phyloP scores from a whole-genome alignment of 1,139 yeast species.

The Eremothecium gossypii region DNA sequence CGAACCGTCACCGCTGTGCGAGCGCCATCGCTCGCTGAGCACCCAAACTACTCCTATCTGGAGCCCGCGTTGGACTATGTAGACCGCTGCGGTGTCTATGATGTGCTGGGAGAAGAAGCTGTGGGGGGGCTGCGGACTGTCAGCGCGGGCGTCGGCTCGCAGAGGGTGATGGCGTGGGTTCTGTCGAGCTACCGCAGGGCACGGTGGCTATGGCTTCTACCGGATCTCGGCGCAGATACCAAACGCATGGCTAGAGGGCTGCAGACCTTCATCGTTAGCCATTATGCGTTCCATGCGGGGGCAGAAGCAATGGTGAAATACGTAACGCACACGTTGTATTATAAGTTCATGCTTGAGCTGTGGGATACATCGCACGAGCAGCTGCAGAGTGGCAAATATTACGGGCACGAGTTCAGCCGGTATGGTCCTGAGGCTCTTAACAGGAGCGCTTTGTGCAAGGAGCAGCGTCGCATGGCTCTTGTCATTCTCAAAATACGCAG shows the following conservation, averaged over 20 bases:
- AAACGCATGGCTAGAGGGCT: slow-evolving; percentile 10
- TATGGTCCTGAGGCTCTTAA: background rate
- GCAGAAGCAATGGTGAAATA: slow-evolving; percentile 4
- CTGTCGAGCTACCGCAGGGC: slow-evolving; percentile 12
- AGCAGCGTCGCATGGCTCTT: background rate
- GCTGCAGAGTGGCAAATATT: background rate
- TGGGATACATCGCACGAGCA: background rate
- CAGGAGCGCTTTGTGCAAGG: background rate
- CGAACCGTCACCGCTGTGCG: too few species aligned
- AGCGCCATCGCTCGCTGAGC: background rate
- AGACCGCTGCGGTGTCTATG: too few species aligned
- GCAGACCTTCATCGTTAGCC: slow-evolving; percentile 15
- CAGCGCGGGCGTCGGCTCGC: slow-evolving; percentile 2
- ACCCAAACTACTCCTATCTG: background rate
- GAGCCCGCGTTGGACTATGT: background rate
- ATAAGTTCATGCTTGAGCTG: slow-evolving; percentile 6
- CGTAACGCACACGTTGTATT: slow-evolving; percentile 9
- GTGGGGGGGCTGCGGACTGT: too few species aligned
- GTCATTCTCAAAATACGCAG: background rate
- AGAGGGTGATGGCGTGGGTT: slow-evolving; percentile 10
- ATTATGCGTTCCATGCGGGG: slow-evolving; percentile 10
- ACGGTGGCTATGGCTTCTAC: slow-evolving; percentile 6
- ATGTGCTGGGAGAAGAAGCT: too few species aligned
- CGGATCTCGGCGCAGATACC: slow-evolving; percentile 3
- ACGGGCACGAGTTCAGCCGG: background rate